Conservation (phyloP, 2,329 filamentous ascomycete genomes). For the Tolypocladium album region DNA sequence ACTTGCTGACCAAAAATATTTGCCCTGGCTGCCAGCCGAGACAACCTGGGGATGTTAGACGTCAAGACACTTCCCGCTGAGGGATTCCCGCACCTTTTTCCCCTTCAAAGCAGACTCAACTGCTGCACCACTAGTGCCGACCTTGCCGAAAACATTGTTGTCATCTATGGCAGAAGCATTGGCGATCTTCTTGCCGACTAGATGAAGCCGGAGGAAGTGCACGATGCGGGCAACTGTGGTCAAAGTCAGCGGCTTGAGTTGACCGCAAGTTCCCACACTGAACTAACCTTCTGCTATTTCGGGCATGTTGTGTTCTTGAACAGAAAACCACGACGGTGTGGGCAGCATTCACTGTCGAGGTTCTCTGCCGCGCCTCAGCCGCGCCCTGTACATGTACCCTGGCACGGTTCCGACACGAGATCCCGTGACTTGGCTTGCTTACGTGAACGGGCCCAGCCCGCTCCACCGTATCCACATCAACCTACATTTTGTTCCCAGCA, state of each 20-base stretch:
- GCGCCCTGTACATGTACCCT: neutral
- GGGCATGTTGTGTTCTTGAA: slow-evolving; percentile 33
- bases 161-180: slow-evolving; percentile 67
- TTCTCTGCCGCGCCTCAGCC: neutral
- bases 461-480: slow-evolving; percentile 10
- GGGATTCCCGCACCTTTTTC: slow-evolving; percentile 40
- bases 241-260: neutral
- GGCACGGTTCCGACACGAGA: slow-evolving; percentile 17
- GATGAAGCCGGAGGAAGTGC: slow-evolving; percentile 69
- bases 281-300: slow-evolving; percentile 49
- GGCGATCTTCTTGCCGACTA: slow-evolving; percentile 73
- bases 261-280: neutral
- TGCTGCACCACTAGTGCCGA: slow-evolving; percentile 63
- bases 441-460: slow-evolving; percentile 7
- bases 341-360: neutral
- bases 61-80: neutral
- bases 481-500: slow-evolving; percentile 13
- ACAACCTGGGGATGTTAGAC: slow-evolving; percentile 29
- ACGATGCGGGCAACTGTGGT: slow-evolving; percentile 66
- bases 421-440: slow-evolving; percentile 16
- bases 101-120: slow-evolving; percentile 66
- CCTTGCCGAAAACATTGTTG: slow-evolving; percentile 81
- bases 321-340: neutral
- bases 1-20: slow-evolving; percentile 73
- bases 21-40: slow-evolving; percentile 74